Conservation (phyloP, 805 yeast genomes). For the Zygotorulaspora danielsina region DNA sequence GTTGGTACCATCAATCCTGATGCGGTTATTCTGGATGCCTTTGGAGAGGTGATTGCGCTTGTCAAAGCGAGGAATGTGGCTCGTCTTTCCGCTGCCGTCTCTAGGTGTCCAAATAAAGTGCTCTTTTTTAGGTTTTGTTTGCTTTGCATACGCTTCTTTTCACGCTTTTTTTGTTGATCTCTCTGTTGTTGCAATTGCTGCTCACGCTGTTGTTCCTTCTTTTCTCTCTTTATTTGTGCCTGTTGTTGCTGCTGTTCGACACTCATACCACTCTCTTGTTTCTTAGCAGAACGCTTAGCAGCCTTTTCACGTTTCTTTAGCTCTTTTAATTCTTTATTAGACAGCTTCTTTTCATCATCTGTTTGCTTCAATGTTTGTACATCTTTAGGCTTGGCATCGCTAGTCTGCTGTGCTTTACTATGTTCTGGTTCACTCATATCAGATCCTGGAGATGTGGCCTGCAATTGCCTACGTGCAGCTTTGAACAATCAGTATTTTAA, state of each 20-base stretch:
- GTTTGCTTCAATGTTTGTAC: too few species aligned
- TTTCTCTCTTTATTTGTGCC: constrained; percentile 44
- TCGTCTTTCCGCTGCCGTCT: constrained; percentile 71
- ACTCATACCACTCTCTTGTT: constrained; percentile 59
- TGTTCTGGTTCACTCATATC: background rate
- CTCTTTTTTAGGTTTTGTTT: constrained; percentile 50
- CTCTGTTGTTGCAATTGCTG: constrained; percentile 46
- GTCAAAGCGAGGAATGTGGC: constrained; percentile 35
- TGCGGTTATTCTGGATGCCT: constrained; percentile 35
- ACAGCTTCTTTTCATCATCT: constrained; percentile 36
- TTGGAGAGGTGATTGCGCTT: constrained; percentile 33
- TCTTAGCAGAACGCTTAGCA: constrained; percentile 86
- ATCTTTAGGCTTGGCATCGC: too few species aligned
- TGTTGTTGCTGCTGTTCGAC: constrained; percentile 38
- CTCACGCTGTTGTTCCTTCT: constrained; percentile 40
- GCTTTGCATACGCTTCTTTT: constrained; percentile 46
- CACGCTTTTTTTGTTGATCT: constrained; percentile 51
- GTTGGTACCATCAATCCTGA: constrained; percentile 35
- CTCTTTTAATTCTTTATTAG: constrained; percentile 83
- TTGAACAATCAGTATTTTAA: too few species aligned
- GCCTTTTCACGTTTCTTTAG: constrained; percentile 87
- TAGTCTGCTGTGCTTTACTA: background rate
- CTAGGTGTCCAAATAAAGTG: constrained; percentile 71
- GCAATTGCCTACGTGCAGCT: too few species aligned
- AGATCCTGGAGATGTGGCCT: too few species aligned